These are phyloP conservation scores for Veloboletus limbatus DNA, from an alignment of 1,284 basidiomycete species.

Conservation along the genomic window DNA sequence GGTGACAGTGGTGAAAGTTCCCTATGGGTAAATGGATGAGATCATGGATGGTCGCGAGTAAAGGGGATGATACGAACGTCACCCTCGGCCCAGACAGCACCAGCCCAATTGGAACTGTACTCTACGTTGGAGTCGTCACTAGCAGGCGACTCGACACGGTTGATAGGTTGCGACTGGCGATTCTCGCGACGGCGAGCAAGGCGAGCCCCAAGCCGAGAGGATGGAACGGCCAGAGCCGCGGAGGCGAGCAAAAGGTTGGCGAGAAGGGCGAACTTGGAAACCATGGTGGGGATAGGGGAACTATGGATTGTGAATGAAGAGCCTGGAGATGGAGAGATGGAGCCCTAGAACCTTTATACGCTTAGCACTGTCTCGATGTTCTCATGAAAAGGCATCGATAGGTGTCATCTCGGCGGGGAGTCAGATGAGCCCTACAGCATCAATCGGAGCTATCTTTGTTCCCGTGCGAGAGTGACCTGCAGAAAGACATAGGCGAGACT, in stretches of 20 bases:
- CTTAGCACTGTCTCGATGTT: not conserved
- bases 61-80: conserved; percentile 10
- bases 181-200: conserved; percentile 13
- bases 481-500: not conserved
- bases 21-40: conserved; percentile 9
- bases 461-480: not conserved
- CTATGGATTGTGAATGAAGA: not conserved
- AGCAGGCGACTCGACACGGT: conserved; percentile 1
- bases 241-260: conserved; percentile 21
- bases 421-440: not conserved
- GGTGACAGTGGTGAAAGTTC: conserved; percentile 17
- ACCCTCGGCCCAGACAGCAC: conserved; percentile 10
- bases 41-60: not conserved
- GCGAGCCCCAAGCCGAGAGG: conserved; percentile 12
- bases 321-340: not conserved
- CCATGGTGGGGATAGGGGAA: conserved; percentile 9
- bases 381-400: not conserved
- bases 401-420: not conserved
- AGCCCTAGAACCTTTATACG: conserved; percentile 13
- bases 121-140: conserved; percentile 5
- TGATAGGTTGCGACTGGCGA: conserved; percentile 11
- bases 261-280: conserved; percentile 19
- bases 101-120: conserved; percentile 23
- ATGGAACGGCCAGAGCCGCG: conserved; percentile 14
- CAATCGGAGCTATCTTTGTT: not conserved